A percentile compares a stretch with the other conserved stretches of the same genome.
phyloP scores from a whole-genome alignment of 2,329 filamentous ascomycete species.

The Trichoderma oligosporum region DNA sequence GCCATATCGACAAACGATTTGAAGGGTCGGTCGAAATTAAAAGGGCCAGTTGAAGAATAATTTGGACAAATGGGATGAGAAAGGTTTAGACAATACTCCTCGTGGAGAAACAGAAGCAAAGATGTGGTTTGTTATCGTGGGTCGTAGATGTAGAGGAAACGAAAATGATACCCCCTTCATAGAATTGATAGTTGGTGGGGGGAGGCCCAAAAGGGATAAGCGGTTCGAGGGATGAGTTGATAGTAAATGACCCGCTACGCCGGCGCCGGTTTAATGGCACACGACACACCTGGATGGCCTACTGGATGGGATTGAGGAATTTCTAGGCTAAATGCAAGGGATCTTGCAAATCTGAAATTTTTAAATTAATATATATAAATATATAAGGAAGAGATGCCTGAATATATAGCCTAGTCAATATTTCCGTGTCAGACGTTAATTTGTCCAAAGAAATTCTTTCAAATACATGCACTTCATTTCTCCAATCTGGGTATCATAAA shows the following conservation, averaged over 20 bases:
- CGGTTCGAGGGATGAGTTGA: not conserved
- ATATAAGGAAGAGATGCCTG: not conserved
- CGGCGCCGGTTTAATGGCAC: conserved; percentile 5
- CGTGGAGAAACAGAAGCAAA: no score
- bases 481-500: conserved; percentile 31
- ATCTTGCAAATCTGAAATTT: no score
- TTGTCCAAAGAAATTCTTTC: not conserved
- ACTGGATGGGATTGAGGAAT: not conserved
- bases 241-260: not conserved
- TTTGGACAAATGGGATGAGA: not conserved
- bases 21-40: not conserved
- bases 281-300: conserved; percentile 11
- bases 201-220: no score
- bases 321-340: not conserved
- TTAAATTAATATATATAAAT: no score
- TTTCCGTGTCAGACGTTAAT: no score
- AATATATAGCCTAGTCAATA: not conserved
- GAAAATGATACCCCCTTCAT: no score
- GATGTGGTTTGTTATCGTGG: no score
- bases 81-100: no score
- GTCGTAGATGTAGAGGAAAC: no score
- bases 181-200: no score
- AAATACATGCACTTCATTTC: not conserved
- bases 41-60: not conserved
- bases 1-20: conserved; percentile 40